Base-by-base conservation (phyloP, 192 early-diverging fungal genomes). In the Backusella australiensis region DNA sequence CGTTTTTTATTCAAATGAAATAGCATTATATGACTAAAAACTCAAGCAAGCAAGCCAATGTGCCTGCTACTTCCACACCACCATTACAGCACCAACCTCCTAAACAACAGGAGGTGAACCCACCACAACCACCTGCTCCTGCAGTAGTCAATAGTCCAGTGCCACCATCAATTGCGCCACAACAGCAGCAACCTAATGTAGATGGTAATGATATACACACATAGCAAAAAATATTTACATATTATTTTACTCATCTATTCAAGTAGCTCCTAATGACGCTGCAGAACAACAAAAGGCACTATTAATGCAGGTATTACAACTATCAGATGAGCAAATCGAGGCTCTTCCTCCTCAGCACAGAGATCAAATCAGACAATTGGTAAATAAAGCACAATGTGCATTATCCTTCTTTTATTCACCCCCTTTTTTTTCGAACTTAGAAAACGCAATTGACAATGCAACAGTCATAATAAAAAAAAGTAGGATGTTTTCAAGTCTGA, bases 321-420 rank as follows among this genome's bases (percentile, higher is more conserved):
- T 97, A 38, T 92, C 94, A 0, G 90, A 90, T 39, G 94, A 93
- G 11, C 93, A 97, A 78, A 90, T 97, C 71, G 86, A 89, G 29
- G 84, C 89, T 32, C 80, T 97, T 44, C 94, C 95, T n/a, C 84
- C 92, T 67, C 94, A 93, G 26, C 92, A 96, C 71, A 86, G 91
- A 11, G 86, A 90, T 34, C 87, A 94, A 69, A 90, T 96, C 17
- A 75, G 94, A 29, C 92, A 91, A 69, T 80, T 94, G 65, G 78
- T 83, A 75, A 79, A 46, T 26, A n/a, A 46, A 19, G 3, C 12
- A 32, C 1, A 21, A 49, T 15, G 15, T 35, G 11, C 42, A 9
- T 36, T 1, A 9, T 46, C 26, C 0, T 32, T 14, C 9, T 44
- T 35, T 67, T 71, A 41, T 21, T 26, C 23, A 49, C 34, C 29